A percentile compares a stretch with the other conserved stretches of the same genome.
phyloP scores from a whole-genome alignment of 2,329 filamentous ascomycete genomes.

The Fusarium devonianum region DNA sequence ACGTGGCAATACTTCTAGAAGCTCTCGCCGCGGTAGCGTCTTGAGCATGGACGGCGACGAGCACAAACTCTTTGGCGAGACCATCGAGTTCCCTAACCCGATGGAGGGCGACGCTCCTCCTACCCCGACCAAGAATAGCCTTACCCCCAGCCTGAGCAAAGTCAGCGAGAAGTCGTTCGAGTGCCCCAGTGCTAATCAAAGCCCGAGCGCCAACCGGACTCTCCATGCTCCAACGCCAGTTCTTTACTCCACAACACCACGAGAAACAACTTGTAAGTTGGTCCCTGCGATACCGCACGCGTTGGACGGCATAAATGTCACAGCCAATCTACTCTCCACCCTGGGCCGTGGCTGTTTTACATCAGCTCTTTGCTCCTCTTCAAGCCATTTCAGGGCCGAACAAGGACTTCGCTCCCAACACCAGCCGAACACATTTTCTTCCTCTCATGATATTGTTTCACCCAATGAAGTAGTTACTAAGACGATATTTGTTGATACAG shows the following conservation, averaged over 20 bases:
- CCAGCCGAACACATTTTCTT: conserved; percentile 43
- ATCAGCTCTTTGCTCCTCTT: conserved; percentile 48
- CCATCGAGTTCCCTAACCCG: conserved; percentile 36
- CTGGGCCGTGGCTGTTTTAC: conserved; percentile 44
- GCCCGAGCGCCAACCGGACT: conserved; percentile 56
- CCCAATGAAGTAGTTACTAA: conserved; percentile 60
- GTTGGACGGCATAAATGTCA: conserved; percentile 20
- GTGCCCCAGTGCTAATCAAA: conserved; percentile 42
- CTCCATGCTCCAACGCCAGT: conserved; percentile 53
- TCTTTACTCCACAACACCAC: conserved; percentile 46
- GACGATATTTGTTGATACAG: conserved; percentile 56
- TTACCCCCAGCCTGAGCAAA: conserved; percentile 52
- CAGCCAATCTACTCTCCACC: conserved; percentile 38
- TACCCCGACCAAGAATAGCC: conserved; percentile 83
- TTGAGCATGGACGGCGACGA: conserved; percentile 84
- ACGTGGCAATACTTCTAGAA: conserved; percentile 57
- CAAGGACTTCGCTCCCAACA: conserved; percentile 47
- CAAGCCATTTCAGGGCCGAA: conserved; percentile 43
- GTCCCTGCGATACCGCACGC: conserved; percentile 27
- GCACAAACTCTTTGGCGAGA: conserved; percentile 54
- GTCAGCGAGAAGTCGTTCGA: conserved; percentile 52
- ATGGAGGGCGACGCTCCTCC: conserved; percentile 76
- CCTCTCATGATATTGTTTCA: conserved; percentile 37
- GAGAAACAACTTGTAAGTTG: conserved; percentile 57
- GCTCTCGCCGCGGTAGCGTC: conserved; percentile 70